Percentiles rank a stretch among this genome's conserved stretches.
phyloP scores from a whole-genome alignment of 2,329 filamentous ascomycete species.

The Allantophomopsis lycopodina region DNA sequence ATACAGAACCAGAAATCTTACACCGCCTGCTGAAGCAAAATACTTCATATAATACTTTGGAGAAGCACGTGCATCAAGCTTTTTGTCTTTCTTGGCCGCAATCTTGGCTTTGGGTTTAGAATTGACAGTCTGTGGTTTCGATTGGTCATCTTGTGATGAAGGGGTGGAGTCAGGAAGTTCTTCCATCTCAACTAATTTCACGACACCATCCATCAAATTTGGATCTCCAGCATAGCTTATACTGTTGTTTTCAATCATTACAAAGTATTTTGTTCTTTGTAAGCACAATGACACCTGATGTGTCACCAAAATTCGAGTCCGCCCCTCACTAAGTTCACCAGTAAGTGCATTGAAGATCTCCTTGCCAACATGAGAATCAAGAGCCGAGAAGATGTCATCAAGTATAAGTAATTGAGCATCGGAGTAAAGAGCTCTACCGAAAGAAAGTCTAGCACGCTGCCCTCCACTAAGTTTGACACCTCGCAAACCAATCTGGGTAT shows the following conservation, averaged over 20 bases:
- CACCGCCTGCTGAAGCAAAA: too few species aligned
- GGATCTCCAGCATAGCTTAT: conserved; percentile 38
- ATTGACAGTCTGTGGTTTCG: conserved; percentile 32
- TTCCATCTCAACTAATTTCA: conserved; percentile 37
- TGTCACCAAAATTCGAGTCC: conserved; percentile 45
- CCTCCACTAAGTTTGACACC: conserved; percentile 42
- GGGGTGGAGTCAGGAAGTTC: conserved; percentile 30
- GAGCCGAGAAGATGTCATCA: conserved; percentile 40
- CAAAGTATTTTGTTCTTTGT: conserved; percentile 55
- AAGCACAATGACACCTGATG: conserved; percentile 60
- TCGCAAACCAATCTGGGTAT: conserved; percentile 42
- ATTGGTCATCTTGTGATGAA: conserved; percentile 28
- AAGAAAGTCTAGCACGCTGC: conserved; percentile 39
- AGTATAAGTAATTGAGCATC: conserved; percentile 33
- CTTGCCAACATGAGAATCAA: conserved; percentile 42
- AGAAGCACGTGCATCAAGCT: not conserved
- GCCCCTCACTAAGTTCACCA: conserved; percentile 35
- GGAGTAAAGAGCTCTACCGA: conserved; percentile 43
- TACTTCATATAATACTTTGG: not conserved
- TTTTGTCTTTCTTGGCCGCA: not conserved
- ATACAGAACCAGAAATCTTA: too few species aligned
- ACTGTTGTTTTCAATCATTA: conserved; percentile 55
- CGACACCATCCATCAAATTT: conserved; percentile 40
- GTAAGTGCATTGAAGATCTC: conserved; percentile 25
- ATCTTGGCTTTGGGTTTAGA: not conserved